Evolutionary conservation across 768 basidiomycete species (phyloP), one percentile per base, ranked within the genome.

Genomic region (Cubamyces lactineus): DNA sequence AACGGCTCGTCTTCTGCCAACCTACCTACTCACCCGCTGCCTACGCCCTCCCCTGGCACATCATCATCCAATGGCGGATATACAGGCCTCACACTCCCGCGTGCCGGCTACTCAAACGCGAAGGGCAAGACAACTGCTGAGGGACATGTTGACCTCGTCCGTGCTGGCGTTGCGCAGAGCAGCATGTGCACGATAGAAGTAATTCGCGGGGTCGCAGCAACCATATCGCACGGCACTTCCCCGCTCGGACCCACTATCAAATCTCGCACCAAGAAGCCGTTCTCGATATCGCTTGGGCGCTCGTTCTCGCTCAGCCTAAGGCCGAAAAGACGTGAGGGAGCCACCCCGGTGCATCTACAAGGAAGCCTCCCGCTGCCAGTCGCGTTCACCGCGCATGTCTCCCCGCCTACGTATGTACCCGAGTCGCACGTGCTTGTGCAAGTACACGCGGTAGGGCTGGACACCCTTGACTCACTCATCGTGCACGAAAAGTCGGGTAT

Each of bases 121-220:
- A 70, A 75, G 41, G 73, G 79, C 3, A 73, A 72, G 71, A 59
- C 74, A 0, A 74, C 76, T 15, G 72, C 66, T 5, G 77, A 82
- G 52, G 82, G 86, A 2, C 82, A 79, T 50, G 75, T 94, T 16
- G 92, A 96, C 73, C 77, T 94, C 45, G 87, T 91, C 1, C 80
- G 82, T 12, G 83, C 86, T 17, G 92, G 94, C 3, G 76, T 92
- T 12, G 94, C 93, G 7, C 90, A 92, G 71, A 88, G 87, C 6
- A 93, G 90, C 5, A 96, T 97, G 94, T 89, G 90, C 16, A 92
- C 86, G 53, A 86, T 96, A 43, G 90, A 92, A 69, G 84, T 92
- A 34, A 84, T 90, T 17, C 79, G 80, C 40, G 90, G 90, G 3
- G 69, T 67, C 1, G 73, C 73, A 8, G 50, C 61, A 15, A 59